A percentile compares a stretch with the other conserved stretches of the same genome.
Evolutionary conservation across 495 filamentous ascomycete species (phyloP).

Genomic region (Lophiotrema nucula): DNA sequence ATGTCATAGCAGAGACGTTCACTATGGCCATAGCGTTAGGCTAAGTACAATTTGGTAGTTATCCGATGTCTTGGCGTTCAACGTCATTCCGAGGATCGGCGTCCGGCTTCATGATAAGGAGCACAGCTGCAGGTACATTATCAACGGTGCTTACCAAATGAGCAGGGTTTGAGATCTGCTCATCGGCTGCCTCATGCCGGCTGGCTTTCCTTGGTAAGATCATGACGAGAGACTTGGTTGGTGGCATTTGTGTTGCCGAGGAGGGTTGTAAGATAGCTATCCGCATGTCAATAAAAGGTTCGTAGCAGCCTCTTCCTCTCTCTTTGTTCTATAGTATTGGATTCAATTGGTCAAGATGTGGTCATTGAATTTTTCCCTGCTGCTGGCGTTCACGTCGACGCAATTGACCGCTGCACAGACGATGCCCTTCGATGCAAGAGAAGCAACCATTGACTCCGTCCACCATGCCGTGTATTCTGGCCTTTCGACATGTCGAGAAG

Average conservation of each 20-base stretch:
- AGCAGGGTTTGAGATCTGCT: neutral
- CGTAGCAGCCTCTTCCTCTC: neutral
- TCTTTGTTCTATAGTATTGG: neutral
- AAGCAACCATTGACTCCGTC: conserved; percentile 56
- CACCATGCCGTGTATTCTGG: conserved; percentile 53
- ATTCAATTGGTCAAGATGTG: neutral
- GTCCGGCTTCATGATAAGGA: neutral
- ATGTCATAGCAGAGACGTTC: no score
- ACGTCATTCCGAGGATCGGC: conserved; percentile 22
- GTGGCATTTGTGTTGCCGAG: no score
- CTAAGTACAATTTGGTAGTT: no score
- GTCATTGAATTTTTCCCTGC: neutral
- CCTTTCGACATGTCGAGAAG: conserved; percentile 50
- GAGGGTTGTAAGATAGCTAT: neutral
- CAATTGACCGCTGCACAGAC: neutral
- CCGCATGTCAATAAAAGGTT: no score
- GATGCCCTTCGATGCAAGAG: conserved; percentile 49
- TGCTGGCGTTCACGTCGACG: neutral
- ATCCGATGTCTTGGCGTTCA: neutral
- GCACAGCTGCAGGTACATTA: conserved; percentile 1
- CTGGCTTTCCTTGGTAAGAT: neutral
- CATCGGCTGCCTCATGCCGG: neutral
- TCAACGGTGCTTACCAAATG: conserved; percentile 3
- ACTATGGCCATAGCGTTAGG: no score
- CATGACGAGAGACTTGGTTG: neutral